Evolutionary conservation across 495 filamentous ascomycete genomes (phyloP).

Genomic region (Daldinia concentrica): DNA sequence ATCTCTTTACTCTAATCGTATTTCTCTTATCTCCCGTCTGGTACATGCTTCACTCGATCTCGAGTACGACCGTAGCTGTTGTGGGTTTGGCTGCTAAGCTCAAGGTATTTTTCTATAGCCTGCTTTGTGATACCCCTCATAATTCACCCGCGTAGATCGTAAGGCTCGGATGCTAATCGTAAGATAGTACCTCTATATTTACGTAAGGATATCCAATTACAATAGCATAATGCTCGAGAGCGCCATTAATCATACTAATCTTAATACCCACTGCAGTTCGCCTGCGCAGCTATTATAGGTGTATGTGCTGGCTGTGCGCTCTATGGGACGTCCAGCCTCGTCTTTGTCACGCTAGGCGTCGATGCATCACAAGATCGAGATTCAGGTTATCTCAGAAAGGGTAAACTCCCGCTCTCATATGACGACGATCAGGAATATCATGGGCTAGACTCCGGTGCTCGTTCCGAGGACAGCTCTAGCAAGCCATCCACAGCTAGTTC

Average conservation of each 20-base stretch:
- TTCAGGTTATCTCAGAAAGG: constrained; percentile 7
- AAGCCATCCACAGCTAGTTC: neutral
- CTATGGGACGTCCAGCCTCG: constrained; percentile 53
- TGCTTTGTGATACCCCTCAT: constrained; percentile 6
- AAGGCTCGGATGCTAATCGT: constrained; percentile 6
- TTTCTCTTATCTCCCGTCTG: constrained; percentile 50
- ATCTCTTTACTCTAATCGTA: constrained; percentile 46
- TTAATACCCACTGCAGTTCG: constrained; percentile 53
- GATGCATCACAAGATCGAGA: constrained; percentile 37
- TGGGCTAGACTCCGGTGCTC: constrained; percentile 14
- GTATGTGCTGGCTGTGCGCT: constrained; percentile 60
- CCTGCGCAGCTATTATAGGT: constrained; percentile 67
- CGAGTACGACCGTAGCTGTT: constrained; percentile 28
- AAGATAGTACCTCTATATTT: constrained; percentile 69
- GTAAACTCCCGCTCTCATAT: constrained; percentile 26
- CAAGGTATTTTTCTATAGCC: constrained; percentile 62
- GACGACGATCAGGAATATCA: constrained; percentile 49
- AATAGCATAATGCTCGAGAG: neutral
- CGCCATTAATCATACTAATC: constrained; percentile 7
- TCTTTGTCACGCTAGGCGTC: constrained; percentile 54
- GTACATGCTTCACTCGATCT: constrained; percentile 47
- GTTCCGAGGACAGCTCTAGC: constrained; percentile 33
- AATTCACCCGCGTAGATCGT: constrained; percentile 23
- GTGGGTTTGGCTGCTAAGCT: constrained; percentile 62
- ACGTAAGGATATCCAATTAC: constrained; percentile 42